A percentile compares a stretch with the other conserved stretches of the same genome.
phyloP scores from a whole-genome alignment of 305 asterid species.

The Fraxinus latifolia region DNA sequence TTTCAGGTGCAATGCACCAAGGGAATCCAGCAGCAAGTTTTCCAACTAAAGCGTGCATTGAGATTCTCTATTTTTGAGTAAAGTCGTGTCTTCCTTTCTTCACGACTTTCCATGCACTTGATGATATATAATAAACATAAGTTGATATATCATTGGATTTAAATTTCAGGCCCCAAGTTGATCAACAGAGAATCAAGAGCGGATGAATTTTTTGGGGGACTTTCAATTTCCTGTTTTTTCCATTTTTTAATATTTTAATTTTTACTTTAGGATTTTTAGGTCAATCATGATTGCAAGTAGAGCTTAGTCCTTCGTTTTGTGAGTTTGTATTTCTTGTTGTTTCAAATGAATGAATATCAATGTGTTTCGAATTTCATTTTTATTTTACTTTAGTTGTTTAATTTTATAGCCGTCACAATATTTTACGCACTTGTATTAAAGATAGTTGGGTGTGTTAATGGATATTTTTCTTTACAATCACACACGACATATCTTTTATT shows the following conservation, averaged over 20 bases:
- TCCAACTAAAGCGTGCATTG: slow-evolving; percentile 37
- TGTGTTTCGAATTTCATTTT: slow-evolving; percentile 22
- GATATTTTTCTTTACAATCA: neutral
- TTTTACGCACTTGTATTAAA: neutral
- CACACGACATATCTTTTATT: neutral
- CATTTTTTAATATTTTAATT: slow-evolving; percentile 17
- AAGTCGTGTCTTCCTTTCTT: neutral
- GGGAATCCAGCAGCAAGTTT: slow-evolving; percentile 67
- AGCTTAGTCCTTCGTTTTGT: slow-evolving; percentile 33
- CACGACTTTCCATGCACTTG: neutral
- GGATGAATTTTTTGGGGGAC: slow-evolving; percentile 32
- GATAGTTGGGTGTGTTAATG: neutral
- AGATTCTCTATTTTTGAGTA: slow-evolving; percentile 65
- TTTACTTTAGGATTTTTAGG: slow-evolving; percentile 40
- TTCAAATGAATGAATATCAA: slow-evolving; percentile 38
- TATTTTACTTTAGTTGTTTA: neutral
- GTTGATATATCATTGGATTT: neutral
- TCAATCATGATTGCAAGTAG: slow-evolving; percentile 28
- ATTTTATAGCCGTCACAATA: neutral
- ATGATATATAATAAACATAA: neutral
- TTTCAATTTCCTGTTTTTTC: slow-evolving; percentile 27
- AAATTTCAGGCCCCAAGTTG: slow-evolving; percentile 39
- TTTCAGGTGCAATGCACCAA: slow-evolving; percentile 96
- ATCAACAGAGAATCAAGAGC: slow-evolving; percentile 47
- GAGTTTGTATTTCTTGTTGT: slow-evolving; percentile 39